Base-by-base conservation (phyloP, 352 stramenopile species). In the Phytophthora constricta region DNA sequence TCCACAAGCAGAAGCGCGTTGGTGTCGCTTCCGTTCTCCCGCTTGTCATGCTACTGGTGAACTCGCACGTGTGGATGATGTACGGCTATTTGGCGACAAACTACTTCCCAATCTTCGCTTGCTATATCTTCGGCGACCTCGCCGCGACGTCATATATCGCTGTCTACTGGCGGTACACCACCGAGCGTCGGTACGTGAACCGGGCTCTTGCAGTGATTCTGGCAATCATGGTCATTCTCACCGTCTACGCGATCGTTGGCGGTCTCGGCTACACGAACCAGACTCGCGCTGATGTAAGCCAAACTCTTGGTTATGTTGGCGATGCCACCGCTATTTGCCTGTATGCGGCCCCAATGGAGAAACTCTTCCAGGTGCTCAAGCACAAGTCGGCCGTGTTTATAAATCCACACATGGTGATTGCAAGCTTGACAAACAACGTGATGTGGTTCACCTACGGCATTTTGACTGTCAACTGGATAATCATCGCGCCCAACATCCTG, bases 331-430 rank as follows among this genome's bases (percentile, higher is more conserved):
- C 55, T 13, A 59, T 74, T 39, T 73, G 71, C 22, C 59, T 79
- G 33, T 77, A 80, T 50, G 63, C 58, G 23, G 55, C 64, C 2
- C 64, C 65, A 0, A 61, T 78, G 57, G 69, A 78, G 65, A 71
- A 62, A n/a, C 65, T 80, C 46, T 52, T 53, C 25, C 72, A 68
- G 23, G 72, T 80, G 60, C 58, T 78, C 50, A 65, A 61, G 25
- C 37, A 67, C 57, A 68, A 70, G 54, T 80, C 61, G 20, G 73
- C 51, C 23, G 61, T 70, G 4, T 84, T 77, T 58, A 67, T 84
- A 48, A 73, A 76, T 20, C 69, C 82, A 42, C 58, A 74, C 41
- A 72, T 84, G 61, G 62, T 80, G 19, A 22, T 76, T 25, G 68
- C 69, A 14, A 66, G 67, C 37, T 54, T 63, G 4, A 51, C 78